Evolutionary conservation across 495 filamentous ascomycete genomes (phyloP).

Genomic region (Penicillium tannophilum): DNA sequence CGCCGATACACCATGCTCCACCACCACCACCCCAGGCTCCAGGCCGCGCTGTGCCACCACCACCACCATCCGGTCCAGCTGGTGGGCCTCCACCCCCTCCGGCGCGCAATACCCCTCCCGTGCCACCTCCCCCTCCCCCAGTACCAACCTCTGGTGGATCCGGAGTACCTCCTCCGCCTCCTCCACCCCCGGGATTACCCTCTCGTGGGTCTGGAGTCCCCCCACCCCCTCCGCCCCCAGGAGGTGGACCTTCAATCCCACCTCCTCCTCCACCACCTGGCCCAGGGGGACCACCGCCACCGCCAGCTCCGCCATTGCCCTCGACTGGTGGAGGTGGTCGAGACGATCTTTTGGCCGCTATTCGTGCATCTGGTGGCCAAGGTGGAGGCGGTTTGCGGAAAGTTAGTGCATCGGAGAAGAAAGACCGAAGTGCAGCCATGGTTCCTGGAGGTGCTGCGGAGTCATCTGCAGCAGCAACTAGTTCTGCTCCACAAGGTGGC

Average conservation of each 20-base stretch:
- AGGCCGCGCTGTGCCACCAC: conserved; percentile 16
- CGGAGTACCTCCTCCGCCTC: conserved; percentile 22
- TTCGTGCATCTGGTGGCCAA: conserved; percentile 74
- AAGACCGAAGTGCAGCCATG: conserved; percentile 74
- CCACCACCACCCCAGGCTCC: conserved; percentile 15
- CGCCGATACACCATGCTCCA: conserved; percentile 27
- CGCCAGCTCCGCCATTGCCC: conserved; percentile 59
- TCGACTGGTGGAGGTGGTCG: conserved; percentile 49
- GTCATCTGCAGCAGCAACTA: conserved; percentile 48
- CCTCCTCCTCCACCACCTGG: conserved; percentile 41
- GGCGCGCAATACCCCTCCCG: conserved; percentile 24
- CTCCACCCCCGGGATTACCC: conserved; percentile 45
- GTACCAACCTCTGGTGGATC: conserved; percentile 30
- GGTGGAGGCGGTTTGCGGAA: conserved; percentile 73
- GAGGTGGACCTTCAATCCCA: conserved; percentile 37
- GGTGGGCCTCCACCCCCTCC: conserved; percentile 34
- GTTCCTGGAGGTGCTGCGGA: conserved; percentile 62
- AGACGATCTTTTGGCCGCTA: conserved; percentile 76
- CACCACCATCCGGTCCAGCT: conserved; percentile 26
- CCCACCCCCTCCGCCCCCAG: conserved; percentile 43
- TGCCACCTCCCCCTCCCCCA: conserved; percentile 46
- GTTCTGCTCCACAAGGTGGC: conserved; percentile 60
- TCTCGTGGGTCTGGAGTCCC: conserved; percentile 39
- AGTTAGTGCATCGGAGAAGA: conserved; percentile 73
- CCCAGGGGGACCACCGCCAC: conserved; percentile 52